Base-by-base conservation (phyloP, 2,329 filamentous ascomycete genomes). In the Botrytis aclada region DNA sequence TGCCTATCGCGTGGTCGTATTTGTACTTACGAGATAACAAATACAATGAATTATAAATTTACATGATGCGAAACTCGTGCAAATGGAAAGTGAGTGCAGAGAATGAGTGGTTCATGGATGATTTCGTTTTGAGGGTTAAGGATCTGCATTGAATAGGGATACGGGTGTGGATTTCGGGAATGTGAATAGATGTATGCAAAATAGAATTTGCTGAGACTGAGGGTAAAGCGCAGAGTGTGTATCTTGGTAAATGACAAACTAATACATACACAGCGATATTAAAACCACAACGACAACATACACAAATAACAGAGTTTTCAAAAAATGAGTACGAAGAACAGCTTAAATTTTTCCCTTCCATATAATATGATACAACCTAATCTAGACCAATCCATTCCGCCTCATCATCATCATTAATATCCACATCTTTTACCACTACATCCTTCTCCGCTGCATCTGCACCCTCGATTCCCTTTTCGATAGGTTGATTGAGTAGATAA, bases 401-500 rank as follows among this genome's bases (percentile, higher is more conserved):
- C 71, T 85, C 85, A 22, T 66, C 70, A 25, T 81, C 80, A 22
- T 79, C 79, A 54, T 76, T 75, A 66, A 80, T 79, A 63, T 83
- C 78, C 20, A 78, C 79, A 39, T 80, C 78, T 74, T 79, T 78
- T 9, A 78, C 75, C 41, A 74, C 80, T 16, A 60, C 81, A 62
- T 82, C 81, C n/a, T 78, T 79, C 47, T 83, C 82, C 51, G 79
- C 75, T 47, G 80, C 81, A 41, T 81, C 77, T n/a, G 78, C 75
- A 72, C 80, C 77, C 62, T 79, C 75, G 71, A 79, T 75, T 77
- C 77, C 74, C 62, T 64, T 76, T 1, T 70, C 73, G 16, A 83
- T 77, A 16, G 87, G 86, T 80, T 88, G 86, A 29, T 84, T 84
- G 4, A 92, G 83, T 45, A 98, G 84, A 80, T 97, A 98, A 79